A percentile compares a stretch with the other conserved stretches of the same genome.
Evolutionary conservation across 192 early-diverging fungal species (phyloP).

Genomic region (Bifiguratus adelaidae): DNA sequence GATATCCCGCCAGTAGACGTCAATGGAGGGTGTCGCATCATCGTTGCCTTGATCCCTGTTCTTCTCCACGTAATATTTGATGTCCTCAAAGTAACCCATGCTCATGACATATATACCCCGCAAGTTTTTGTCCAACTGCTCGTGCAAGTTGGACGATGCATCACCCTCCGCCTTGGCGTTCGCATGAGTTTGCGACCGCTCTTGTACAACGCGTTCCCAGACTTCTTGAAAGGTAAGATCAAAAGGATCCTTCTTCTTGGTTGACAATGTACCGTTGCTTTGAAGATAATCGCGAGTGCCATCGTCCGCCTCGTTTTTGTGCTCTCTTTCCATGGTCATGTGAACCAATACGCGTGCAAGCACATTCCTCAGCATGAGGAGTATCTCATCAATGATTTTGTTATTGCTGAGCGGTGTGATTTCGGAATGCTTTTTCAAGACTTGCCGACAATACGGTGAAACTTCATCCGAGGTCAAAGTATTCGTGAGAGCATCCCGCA

Average conservation of each 20-base stretch:
- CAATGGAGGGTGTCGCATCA: slow-evolving; percentile 7
- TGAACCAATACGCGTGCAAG: slow-evolving; percentile 29
- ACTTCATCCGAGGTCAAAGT: slow-evolving; percentile 20
- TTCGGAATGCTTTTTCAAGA: slow-evolving; percentile 31
- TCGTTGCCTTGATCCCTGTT: slow-evolving; percentile 30
- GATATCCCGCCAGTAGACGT: slow-evolving; percentile 40
- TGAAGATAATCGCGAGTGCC: no score
- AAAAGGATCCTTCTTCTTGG: neutral
- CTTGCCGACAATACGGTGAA: slow-evolving; percentile 29
- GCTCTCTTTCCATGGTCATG: neutral
- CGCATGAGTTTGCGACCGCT: no score
- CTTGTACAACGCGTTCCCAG: neutral
- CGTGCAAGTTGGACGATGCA: slow-evolving; percentile 1
- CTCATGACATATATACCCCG: slow-evolving; percentile 37
- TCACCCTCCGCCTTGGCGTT: slow-evolving; percentile 3
- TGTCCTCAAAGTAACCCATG: slow-evolving; percentile 42
- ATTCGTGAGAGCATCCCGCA: slow-evolving; percentile 24
- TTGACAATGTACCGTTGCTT: neutral
- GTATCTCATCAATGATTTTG: slow-evolving; percentile 31
- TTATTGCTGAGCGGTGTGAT: slow-evolving; percentile 39
- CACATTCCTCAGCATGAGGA: slow-evolving; percentile 42
- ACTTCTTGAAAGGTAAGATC: slow-evolving; percentile 3
- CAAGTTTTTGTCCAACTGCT: slow-evolving; percentile 28
- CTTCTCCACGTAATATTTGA: slow-evolving; percentile 30
- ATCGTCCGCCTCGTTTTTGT: slow-evolving; percentile 5